phyloP scores from a whole-genome alignment of 805 yeast species.

The Starmerella gropengiesseri region DNA sequence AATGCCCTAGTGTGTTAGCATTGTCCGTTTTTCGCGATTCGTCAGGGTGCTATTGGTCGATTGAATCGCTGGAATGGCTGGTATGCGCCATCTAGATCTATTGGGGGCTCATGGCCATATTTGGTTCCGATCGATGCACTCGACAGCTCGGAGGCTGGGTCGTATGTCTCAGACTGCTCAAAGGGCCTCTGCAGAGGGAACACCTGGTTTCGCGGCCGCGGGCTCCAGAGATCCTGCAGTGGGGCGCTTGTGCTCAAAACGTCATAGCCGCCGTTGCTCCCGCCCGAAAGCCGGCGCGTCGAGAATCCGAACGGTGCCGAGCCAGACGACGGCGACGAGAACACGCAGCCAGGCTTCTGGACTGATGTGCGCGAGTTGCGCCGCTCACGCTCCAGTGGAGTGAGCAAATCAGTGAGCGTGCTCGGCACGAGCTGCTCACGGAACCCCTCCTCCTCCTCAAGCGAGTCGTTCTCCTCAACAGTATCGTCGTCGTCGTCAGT shows the following conservation, averaged over 20 bases:
- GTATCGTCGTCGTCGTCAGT: conserved; percentile 31
- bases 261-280: background rate
- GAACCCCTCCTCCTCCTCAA: conserved; percentile 37
- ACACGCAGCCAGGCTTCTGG: conserved; percentile 14
- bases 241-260: conserved; percentile 5
- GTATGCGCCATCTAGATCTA: conserved; percentile 8
- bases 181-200: background rate
- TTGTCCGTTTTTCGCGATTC: too few species aligned
- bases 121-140: conserved; percentile 3
- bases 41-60: conserved; percentile 2
- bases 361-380: conserved; percentile 42
- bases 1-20: too few species aligned
- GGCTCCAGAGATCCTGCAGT: conserved; percentile 3
- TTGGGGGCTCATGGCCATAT: conserved; percentile 2
- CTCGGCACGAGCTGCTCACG: conserved; percentile 78
- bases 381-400: conserved; percentile 69
- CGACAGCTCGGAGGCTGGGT: background rate
- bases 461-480: conserved; percentile 18
- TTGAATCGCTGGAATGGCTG: conserved; percentile 15
- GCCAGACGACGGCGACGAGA: conserved; percentile 11
- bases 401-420: conserved; percentile 64
- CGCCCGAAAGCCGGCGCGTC: conserved; percentile 7
- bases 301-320: conserved; percentile 3
- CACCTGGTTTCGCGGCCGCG: conserved; percentile 6
- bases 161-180: background rate